Evolutionary conservation across 257 asterid species (phyloP), one percentile per base, ranked within the genome.

Genomic region (Solanum dulcamara): DNA sequence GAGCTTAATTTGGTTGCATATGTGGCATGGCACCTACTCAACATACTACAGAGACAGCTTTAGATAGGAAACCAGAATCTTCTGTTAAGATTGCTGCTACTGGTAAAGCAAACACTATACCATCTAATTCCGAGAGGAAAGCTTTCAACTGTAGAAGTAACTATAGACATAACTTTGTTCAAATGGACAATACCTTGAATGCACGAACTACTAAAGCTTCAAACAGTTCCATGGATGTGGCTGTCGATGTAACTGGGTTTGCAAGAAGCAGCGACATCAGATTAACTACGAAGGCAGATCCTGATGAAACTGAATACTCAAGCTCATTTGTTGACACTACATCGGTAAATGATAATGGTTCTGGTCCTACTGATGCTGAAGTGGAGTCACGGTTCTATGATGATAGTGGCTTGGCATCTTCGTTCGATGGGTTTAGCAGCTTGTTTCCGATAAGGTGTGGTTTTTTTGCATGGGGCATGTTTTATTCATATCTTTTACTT

Each of bases 281-380:
- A 85, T 81, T 91, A 72, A 90, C 87, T 84, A 89, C 94, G 1
- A 93, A 91, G 90, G 95, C 90, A 60, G 97, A 95, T 87, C 96
- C 95, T 0, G 97, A 95, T 72, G 96, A 93, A 79, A 95, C 98
- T 66, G 98, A 95, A 88, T 89, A 94, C 91, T 93, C 98, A 50
- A 95, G 98, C 87, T 95, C 98, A 88, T 95, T 95, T 84, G 97
- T 89, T 30, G 89, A 91, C 90, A 89, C 96, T 46, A 70, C 85
- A 85, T 94, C 98, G 42, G 93, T 91, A 77, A 89, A 92, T 62
- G 97, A 90, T 88, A 90, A 91, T 84, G 87, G 81, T 81, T 90
- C 92, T 64, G 97, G 92, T 57, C 57, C 90, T 35, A 95, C 97
- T 90, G 98, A 94, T 81, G 97, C 93, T 53, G 98, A 95, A 90